Base-by-base conservation (phyloP, 371 early-diverging fungal species). In the Mucor lusitanicus region DNA sequence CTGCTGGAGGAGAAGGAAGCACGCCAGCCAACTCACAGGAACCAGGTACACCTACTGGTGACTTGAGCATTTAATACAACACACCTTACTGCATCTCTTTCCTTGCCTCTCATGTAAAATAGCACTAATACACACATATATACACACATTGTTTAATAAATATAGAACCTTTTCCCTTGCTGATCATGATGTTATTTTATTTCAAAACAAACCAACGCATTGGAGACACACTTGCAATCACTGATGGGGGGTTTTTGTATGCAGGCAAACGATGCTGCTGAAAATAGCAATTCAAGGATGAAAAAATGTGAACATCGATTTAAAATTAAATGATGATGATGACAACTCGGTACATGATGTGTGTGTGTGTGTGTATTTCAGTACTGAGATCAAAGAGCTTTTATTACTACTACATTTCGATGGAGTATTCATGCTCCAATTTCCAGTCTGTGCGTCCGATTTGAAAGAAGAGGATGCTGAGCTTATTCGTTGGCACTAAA, bases 11-110 rank as follows among this genome's bases (percentile, higher is more conserved):
- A 32, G 59, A 25, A 15, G 39, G 59, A 19, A 53, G 53, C 53
- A 17, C 55, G n/a, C 44, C 46, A 27, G 37, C 61, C 42, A 44
- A 30, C 30, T 33, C 28, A 8, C 64, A 39, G 42, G 32, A 55
- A 58, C 63, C 68, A 33, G 63, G 48, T n/a, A 68, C 39, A 19
- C 63, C 57, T 21, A 23, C 54, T 54, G 42, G 42, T 32, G 42
- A 56, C 28, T 39, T 64, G 15, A 56, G 55, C 30, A 48, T 53
- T 53, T 53, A 53, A 53, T 25, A 35, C 37, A 35, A 35, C 37
- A 35, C 37, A 35, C 37, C 6, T 1, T 12, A 27, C 53, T 53
- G 53, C 53, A 53, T 53, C 27, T 53, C 27, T 53, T 3, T 35
- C 37, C 12, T 8, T 33, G n/a, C 37, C 13, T 40, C 25, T 25